phyloP scores from a whole-genome alignment of 345 rosid genomes.

The Gossypium arboreum region DNA sequence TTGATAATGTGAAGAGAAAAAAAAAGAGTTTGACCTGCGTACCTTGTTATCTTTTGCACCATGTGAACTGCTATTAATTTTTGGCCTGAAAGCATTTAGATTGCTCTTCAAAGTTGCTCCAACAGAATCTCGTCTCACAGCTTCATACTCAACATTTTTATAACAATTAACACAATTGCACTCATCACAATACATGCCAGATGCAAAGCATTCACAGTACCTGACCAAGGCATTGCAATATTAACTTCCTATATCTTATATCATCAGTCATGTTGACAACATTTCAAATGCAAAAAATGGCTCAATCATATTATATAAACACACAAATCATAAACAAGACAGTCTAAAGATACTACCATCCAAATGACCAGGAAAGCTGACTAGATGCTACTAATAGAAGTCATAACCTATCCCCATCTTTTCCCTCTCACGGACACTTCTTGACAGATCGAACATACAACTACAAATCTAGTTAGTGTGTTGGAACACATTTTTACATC shows the following conservation, averaged over 20 bases:
- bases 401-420: neutral
- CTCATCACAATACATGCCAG: constrained; percentile 95
- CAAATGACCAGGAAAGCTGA: neutral
- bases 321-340: neutral
- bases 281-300: neutral
- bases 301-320: neutral
- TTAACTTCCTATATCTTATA: constrained; percentile 12
- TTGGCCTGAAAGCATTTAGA: constrained; percentile 97
- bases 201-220: constrained; percentile 98
- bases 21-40: constrained; percentile 15
- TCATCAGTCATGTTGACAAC: constrained; percentile 2
- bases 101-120: constrained; percentile 93
- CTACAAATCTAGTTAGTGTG: neutral
- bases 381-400: neutral
- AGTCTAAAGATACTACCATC: neutral
- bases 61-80: constrained; percentile 97
- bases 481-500: neutral
- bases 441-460: neutral
- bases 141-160: constrained; percentile 92
- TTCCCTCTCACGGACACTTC: neutral
- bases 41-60: constrained; percentile 71
- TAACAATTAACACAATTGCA: constrained; percentile 93
- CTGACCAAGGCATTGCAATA: constrained; percentile 36
- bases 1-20: neutral
- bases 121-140: constrained; percentile 86